These are phyloP conservation scores for Phaeosphaeriaceae sp. DNA, from an alignment of 2,329 filamentous ascomycete species.

Conservation along the genomic window DNA sequence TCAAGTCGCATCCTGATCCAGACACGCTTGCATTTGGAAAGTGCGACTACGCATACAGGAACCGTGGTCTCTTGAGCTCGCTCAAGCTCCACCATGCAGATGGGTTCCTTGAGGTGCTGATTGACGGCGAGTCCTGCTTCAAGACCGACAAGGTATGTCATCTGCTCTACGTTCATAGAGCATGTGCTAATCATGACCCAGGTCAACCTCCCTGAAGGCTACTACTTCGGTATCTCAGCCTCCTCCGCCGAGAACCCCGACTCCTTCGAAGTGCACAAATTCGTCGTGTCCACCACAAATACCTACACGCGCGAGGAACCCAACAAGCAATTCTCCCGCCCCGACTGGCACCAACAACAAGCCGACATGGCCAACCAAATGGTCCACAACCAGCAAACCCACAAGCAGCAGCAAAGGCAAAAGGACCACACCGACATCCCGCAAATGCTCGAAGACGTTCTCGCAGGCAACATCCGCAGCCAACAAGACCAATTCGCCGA, in stretches of 20 bases:
- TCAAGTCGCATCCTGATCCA: slow-evolving; percentile 75
- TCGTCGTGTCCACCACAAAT: slow-evolving; percentile 70
- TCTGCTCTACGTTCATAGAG: background rate
- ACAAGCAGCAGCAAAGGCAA: slow-evolving; percentile 25
- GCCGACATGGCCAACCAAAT: slow-evolving; percentile 29
- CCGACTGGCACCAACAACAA: slow-evolving; percentile 40
- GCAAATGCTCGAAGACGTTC: slow-evolving; percentile 51
- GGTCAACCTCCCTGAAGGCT: slow-evolving; percentile 78
- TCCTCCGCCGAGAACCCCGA: slow-evolving; percentile 90
- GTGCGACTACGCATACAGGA: slow-evolving; percentile 89
- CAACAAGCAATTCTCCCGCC: slow-evolving; percentile 34
- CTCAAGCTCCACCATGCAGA: slow-evolving; percentile 75
- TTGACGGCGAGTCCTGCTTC: slow-evolving; percentile 86
- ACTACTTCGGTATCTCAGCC: slow-evolving; percentile 86
- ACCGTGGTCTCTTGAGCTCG: slow-evolving; percentile 82
- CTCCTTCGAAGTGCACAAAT: slow-evolving; percentile 91
- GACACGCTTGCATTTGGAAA: slow-evolving; percentile 92
- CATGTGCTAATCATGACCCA: slow-evolving; percentile 42
- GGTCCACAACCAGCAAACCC: slow-evolving; percentile 35
- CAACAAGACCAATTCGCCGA: slow-evolving; percentile 75
- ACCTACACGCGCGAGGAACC: slow-evolving; percentile 44
- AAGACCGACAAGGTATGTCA: slow-evolving; percentile 68
- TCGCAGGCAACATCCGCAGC: slow-evolving; percentile 54
- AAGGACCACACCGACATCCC: slow-evolving; percentile 38
- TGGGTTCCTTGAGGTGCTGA: slow-evolving; percentile 74